phyloP scores from a whole-genome alignment of 371 early-diverging fungal genomes.

The Choanephora cucurbitarum region DNA sequence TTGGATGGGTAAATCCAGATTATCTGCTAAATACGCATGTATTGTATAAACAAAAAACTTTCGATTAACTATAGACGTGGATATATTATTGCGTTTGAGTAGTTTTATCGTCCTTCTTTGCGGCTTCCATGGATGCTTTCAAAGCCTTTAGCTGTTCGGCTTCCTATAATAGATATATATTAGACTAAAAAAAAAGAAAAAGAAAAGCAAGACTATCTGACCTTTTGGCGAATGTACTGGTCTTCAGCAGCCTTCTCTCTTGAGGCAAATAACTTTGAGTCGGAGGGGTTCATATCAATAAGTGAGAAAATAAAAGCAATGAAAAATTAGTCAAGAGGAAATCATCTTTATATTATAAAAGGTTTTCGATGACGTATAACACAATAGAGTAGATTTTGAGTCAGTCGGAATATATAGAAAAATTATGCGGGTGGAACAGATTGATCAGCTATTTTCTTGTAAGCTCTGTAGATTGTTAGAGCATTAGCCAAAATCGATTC shows the following conservation, averaged over 20 bases:
- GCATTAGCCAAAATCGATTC: too few relatives aligned
- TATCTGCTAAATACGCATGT: too few relatives aligned
- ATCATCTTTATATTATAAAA: not conserved
- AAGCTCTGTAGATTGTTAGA: too few relatives aligned
- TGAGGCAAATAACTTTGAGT: slow-evolving; percentile 21
- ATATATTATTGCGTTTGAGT: too few relatives aligned
- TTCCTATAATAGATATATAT: slow-evolving; percentile 20
- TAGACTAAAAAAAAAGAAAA: not conserved
- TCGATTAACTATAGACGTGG: too few relatives aligned
- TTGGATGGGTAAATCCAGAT: too few relatives aligned
- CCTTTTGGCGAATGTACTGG: slow-evolving; percentile 42
- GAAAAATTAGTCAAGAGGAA: not conserved
- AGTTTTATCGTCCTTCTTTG: slow-evolving; percentile 17
- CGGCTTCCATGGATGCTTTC: slow-evolving; percentile 19
- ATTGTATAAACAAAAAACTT: too few relatives aligned
- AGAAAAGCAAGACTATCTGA: slow-evolving; percentile 18
- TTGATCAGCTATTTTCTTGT: too few relatives aligned
- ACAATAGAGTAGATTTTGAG: too few relatives aligned
- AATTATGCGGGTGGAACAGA: too few relatives aligned
- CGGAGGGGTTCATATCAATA: slow-evolving; percentile 6
- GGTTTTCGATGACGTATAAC: not conserved
- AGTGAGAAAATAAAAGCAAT: slow-evolving; percentile 5
- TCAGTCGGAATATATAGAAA: too few relatives aligned
- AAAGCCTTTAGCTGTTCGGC: slow-evolving; percentile 35
- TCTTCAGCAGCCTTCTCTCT: slow-evolving; percentile 45